phyloP scores from a whole-genome alignment of 2,329 filamentous ascomycete species.

The Talaromyces sp. region DNA sequence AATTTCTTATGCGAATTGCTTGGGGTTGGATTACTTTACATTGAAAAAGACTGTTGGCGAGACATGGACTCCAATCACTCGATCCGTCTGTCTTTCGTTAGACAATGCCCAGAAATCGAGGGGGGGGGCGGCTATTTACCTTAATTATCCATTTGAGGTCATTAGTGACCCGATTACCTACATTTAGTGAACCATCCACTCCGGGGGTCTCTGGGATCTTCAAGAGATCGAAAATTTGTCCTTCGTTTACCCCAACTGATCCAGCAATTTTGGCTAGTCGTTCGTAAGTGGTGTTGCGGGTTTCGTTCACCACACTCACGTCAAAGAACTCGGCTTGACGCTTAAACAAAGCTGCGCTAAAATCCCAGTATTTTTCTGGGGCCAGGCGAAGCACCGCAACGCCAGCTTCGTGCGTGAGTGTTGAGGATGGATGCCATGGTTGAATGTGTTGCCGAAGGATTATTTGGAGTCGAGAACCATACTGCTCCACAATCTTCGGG shows the following conservation, averaged over 20 bases:
- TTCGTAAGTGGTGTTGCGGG: constrained; percentile 79
- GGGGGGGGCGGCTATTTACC: constrained; percentile 45
- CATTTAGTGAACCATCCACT: constrained; percentile 70
- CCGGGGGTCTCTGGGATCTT: constrained; percentile 68
- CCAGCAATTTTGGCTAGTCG: constrained; percentile 75
- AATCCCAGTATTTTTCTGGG: constrained; percentile 77
- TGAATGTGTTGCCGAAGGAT: constrained; percentile 92
- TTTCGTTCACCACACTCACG: constrained; percentile 78
- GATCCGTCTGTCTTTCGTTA: constrained; percentile 51
- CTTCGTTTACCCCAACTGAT: constrained; percentile 68
- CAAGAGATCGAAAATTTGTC: constrained; percentile 69
- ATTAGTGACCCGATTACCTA: constrained; percentile 78
- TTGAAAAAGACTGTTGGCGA: constrained; percentile 89
- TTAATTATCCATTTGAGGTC: constrained; percentile 85
- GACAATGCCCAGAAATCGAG: not conserved
- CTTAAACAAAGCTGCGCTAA: constrained; percentile 69
- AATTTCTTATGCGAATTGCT: constrained; percentile 13
- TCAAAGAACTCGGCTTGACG: constrained; percentile 82
- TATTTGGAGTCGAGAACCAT: constrained; percentile 66
- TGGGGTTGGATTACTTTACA: constrained; percentile 42
- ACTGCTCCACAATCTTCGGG: constrained; percentile 64
- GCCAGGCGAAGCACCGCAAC: constrained; percentile 74
- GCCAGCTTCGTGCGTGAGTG: constrained; percentile 71
- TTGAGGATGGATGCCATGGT: constrained; percentile 90
- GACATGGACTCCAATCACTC: constrained; percentile 82